A percentile compares a stretch with the other conserved stretches of the same genome.
These are phyloP conservation scores for Oryza rufipogon DNA, from an alignment of 176 grass and related monocot species.

Conservation along the genomic window DNA sequence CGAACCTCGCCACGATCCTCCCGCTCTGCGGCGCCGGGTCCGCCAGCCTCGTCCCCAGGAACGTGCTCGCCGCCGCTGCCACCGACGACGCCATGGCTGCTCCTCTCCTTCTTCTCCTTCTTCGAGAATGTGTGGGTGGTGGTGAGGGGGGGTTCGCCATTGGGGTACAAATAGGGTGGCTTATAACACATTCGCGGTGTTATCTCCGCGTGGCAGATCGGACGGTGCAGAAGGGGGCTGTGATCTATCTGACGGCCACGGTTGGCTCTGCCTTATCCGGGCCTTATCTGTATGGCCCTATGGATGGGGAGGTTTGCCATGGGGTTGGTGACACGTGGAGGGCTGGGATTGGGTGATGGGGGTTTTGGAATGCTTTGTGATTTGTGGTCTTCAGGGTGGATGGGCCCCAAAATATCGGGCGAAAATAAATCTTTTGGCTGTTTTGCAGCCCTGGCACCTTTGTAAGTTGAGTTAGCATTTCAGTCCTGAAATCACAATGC, in stretches of 20 bases:
- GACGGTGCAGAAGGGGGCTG: constrained; percentile 30
- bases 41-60: constrained; percentile 74
- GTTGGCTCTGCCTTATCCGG: constrained; percentile 69
- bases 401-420: constrained; percentile 37
- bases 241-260: constrained; percentile 84
- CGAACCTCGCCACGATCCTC: constrained; percentile 73
- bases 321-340: constrained; percentile 55
- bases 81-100: constrained; percentile 69
- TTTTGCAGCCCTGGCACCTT: neutral
- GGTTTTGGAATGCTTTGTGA: constrained; percentile 21
- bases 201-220: constrained; percentile 68
- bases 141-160: constrained; percentile 33
- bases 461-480: neutral
- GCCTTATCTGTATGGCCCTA: constrained; percentile 61
- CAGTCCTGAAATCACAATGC: neutral
- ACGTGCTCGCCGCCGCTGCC: constrained; percentile 78
- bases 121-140: neutral
- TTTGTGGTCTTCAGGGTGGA: constrained; percentile 34
- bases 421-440: constrained; percentile 44
- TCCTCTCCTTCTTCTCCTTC: neutral
- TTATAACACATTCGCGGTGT: constrained; percentile 50
- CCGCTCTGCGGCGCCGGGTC: constrained; percentile 55
- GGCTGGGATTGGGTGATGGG: constrained; percentile 29
- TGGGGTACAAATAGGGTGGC: constrained; percentile 50
- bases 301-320: constrained; percentile 32